Evolutionary conservation across 495 filamentous ascomycete species (phyloP).

Genomic region (Aspergillus sclerotiicarbonarius): DNA sequence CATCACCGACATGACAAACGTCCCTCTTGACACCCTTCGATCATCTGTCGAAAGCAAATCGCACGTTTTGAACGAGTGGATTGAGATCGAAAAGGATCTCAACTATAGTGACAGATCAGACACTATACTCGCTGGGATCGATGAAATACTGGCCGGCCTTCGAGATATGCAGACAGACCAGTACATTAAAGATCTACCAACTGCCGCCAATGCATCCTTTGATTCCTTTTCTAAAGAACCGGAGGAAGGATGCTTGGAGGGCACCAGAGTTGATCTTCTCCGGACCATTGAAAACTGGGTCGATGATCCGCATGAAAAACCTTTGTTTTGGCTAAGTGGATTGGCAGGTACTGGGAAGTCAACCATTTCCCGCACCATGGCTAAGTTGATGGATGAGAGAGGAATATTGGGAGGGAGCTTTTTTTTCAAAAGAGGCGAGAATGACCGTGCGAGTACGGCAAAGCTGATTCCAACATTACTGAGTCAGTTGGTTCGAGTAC

Average conservation of each 20-base stretch:
- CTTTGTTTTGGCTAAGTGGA: neutral
- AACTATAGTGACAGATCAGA: conserved; percentile 4
- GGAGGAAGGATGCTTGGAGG: neutral
- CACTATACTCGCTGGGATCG: neutral
- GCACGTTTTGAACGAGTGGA: conserved; percentile 1
- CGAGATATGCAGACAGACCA: neutral
- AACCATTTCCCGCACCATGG: neutral
- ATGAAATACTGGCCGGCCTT: neutral
- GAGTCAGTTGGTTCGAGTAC: neutral
- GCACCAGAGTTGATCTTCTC: neutral
- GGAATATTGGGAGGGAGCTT: neutral
- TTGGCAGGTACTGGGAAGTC: neutral
- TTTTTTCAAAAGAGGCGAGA: conserved; percentile 3
- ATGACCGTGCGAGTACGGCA: neutral
- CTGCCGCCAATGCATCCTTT: neutral
- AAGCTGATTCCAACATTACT: neutral
- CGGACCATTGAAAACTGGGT: neutral
- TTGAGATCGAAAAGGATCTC: conserved; percentile 6
- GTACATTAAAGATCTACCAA: neutral
- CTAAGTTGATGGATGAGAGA: neutral
- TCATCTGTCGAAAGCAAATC: conserved; percentile 8
- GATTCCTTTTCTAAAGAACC: neutral
- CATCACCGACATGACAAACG: conserved; percentile 3
- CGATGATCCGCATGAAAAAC: neutral
- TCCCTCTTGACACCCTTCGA: neutral